Conservation (phyloP, 164 flowering plant genomes). For the Stephania japonica region DNA sequence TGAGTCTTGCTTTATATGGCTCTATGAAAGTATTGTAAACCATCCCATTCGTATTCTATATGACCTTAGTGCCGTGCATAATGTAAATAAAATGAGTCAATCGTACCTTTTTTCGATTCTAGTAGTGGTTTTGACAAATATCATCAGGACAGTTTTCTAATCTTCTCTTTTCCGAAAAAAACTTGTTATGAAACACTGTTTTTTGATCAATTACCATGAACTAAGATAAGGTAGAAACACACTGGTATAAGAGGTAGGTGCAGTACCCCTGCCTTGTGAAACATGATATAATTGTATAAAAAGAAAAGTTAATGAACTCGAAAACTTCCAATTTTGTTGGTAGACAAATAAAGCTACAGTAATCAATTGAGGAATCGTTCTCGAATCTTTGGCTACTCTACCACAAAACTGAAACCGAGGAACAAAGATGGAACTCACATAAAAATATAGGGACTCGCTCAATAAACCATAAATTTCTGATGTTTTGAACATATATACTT, state of each 20-base stretch:
- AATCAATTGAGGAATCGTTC: not conserved
- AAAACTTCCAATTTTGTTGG: not conserved
- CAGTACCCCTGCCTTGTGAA: not conserved
- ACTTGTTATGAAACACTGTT: not conserved
- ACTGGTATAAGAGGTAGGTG: not conserved
- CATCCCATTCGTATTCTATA: not conserved
- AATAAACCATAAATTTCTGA: not conserved
- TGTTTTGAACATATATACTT: not conserved
- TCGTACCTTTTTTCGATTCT: not conserved
- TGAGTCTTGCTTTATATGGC: not conserved
- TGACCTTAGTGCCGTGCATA: not conserved
- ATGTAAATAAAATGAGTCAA: not conserved
- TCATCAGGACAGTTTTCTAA: not conserved
- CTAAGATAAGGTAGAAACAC: not conserved
- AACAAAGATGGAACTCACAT: not conserved
- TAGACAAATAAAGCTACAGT: not conserved
- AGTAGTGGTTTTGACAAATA: not conserved
- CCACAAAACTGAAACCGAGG: not conserved
- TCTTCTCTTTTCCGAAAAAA: not conserved
- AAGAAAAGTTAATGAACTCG: not conserved
- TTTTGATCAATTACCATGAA: not conserved
- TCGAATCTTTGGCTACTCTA: not conserved
- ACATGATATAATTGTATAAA: not conserved
- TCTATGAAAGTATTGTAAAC: not conserved
- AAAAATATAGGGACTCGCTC: not conserved